Evolutionary conservation across 2,329 filamentous ascomycete species (phyloP).

Genomic region (Cladosporium sp.): DNA sequence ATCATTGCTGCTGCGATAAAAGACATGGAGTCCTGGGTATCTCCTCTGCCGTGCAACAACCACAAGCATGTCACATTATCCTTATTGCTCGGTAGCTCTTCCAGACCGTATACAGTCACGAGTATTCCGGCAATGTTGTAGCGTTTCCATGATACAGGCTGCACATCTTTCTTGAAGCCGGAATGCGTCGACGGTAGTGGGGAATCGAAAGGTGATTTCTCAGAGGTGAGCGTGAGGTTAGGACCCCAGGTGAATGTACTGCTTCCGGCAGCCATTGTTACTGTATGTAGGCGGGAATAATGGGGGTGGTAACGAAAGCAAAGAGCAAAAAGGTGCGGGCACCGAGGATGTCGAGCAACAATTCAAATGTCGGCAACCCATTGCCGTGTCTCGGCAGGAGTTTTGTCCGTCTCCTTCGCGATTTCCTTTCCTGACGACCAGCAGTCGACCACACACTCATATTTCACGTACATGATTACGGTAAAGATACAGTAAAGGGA

Average conservation of each 20-base stretch:
- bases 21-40: constrained; percentile 71
- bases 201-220: constrained; percentile 34
- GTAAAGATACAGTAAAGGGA: too few relatives aligned
- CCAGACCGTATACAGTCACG: constrained; percentile 76
- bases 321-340: neutral
- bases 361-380: neutral
- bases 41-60: constrained; percentile 80
- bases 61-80: constrained; percentile 75
- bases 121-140: constrained; percentile 76
- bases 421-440: neutral
- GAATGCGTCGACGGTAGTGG: constrained; percentile 33
- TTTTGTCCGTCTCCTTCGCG: neutral
- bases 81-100: constrained; percentile 60
- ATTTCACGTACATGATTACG: too few relatives aligned
- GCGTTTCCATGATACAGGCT: constrained; percentile 61
- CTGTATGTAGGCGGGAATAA: neutral
- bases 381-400: constrained; percentile 2
- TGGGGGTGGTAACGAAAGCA: neutral
- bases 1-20: constrained; percentile 70
- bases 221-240: constrained; percentile 34
- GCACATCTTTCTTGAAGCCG: constrained; percentile 31
- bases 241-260: constrained; percentile 37
- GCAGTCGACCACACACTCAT: neutral
- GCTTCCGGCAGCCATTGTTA: constrained; percentile 28
- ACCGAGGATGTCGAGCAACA: neutral